Evolutionary conservation across 305 asterid genomes (phyloP).

Genomic region (Fraxinus ornus): DNA sequence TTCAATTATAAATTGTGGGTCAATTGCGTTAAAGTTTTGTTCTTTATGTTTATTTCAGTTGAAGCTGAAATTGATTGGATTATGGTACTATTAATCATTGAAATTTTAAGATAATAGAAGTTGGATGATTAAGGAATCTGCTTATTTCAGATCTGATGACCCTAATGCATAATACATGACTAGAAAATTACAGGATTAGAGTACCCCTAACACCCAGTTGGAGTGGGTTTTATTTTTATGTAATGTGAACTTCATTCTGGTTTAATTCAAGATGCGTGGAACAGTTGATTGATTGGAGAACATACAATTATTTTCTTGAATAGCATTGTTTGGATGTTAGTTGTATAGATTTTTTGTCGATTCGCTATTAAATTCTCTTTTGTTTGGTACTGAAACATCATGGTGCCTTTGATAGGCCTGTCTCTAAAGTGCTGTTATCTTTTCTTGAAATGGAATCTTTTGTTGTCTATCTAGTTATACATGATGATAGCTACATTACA

Average conservation of each 20-base stretch:
- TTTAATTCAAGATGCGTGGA: neutral
- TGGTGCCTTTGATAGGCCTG: neutral
- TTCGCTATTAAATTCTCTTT: neutral
- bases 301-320: neutral
- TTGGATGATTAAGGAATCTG: neutral
- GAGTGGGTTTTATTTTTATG: neutral
- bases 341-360: neutral
- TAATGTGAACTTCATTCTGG: neutral
- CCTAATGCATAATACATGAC: neutral
- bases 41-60: neutral
- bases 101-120: neutral
- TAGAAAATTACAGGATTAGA: neutral
- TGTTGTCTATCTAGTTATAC: neutral
- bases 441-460: neutral
- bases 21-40: slow-evolving; percentile 6
- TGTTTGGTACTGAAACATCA: neutral
- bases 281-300: neutral
- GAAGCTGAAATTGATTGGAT: slow-evolving; percentile 11
- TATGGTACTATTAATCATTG: neutral
- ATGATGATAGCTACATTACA: neutral
- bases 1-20: slow-evolving; percentile 6
- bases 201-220: neutral
- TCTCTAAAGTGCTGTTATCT: neutral
- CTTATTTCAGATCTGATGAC: slow-evolving; percentile 27
- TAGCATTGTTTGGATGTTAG: neutral